Conservation (phyloP, 257 asterid species). For the Ophiorrhiza pumila region DNA sequence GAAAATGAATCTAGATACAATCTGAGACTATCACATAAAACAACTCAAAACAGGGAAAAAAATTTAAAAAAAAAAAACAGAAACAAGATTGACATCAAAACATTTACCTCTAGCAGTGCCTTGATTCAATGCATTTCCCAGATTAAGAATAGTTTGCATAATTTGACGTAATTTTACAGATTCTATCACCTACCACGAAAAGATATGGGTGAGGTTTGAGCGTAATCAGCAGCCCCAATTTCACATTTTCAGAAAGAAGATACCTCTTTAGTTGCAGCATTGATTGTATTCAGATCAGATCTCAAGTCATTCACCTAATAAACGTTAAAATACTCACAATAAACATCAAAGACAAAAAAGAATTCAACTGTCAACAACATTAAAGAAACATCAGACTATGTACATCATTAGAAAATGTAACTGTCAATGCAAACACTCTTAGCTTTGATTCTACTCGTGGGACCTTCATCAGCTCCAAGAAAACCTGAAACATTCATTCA, state of each 20-base stretch:
- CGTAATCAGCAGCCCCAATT: not conserved
- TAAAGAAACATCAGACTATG: constrained; percentile 18
- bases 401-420: constrained; percentile 87
- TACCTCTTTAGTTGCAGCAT: constrained; percentile 90
- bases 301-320: constrained; percentile 80
- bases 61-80: too few relatives aligned
- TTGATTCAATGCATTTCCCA: constrained; percentile 97
- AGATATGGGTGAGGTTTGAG: not conserved
- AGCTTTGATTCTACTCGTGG: constrained; percentile 98
- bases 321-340: constrained; percentile 25
- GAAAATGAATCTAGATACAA: constrained; percentile 10
- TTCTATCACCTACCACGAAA: constrained; percentile 70
- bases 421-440: constrained; percentile 90
- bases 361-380: constrained; percentile 15
- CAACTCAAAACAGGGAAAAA: constrained; percentile 11
- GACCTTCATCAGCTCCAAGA: constrained; percentile 94
- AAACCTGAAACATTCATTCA: constrained; percentile 59
- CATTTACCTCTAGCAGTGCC: constrained; percentile 92
- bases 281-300: constrained; percentile 65
- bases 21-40: constrained; percentile 19
- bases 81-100: too few relatives aligned
- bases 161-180: constrained; percentile 82
- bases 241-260: constrained; percentile 7
- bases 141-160: constrained; percentile 94
- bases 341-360: not conserved